Percentiles rank a stretch among this genome's conserved stretches.
Conservation (phyloP, 306 rosid genomes). For the Trifolium subterraneum region DNA sequence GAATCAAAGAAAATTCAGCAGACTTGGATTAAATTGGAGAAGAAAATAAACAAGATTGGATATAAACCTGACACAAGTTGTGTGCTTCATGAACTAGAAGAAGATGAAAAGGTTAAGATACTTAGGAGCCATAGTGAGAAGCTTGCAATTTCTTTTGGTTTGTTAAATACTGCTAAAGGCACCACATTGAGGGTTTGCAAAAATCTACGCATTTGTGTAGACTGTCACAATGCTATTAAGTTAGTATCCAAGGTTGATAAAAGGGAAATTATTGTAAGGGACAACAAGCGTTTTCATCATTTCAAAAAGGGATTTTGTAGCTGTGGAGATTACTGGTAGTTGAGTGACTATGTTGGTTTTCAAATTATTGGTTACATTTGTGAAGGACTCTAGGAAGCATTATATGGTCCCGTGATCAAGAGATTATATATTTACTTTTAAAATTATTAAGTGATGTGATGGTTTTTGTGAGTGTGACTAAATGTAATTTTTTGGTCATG, state of each 20-base stretch:
- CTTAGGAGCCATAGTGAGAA: constrained; percentile 79
- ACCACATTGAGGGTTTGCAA: constrained; percentile 68
- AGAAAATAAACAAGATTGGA: constrained; percentile 66
- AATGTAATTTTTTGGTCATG: too few species aligned
- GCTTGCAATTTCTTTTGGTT: constrained; percentile 79
- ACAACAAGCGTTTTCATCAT: constrained; percentile 85
- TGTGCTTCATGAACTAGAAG: constrained; percentile 79
- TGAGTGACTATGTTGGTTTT: not conserved
- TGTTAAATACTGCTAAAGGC: constrained; percentile 62
- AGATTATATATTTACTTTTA: too few species aligned
- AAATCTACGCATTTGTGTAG: constrained; percentile 79
- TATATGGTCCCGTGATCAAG: too few species aligned
- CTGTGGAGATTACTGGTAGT: constrained; percentile 86
- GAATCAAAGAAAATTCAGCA: constrained; percentile 54
- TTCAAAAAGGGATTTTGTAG: constrained; percentile 74
- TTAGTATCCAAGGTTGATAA: constrained; percentile 63
- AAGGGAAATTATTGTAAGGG: constrained; percentile 77
- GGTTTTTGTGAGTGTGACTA: too few species aligned
- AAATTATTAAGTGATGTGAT: too few species aligned
- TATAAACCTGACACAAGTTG: constrained; percentile 71
- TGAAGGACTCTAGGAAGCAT: not conserved
- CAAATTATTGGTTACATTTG: not conserved
- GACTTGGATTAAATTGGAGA: constrained; percentile 71
- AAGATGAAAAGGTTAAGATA: constrained; percentile 67
- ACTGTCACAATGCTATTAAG: constrained; percentile 85